These are phyloP conservation scores for Eucalyptus regnans DNA, from an alignment of 345 rosid species.

Conservation along the genomic window DNA sequence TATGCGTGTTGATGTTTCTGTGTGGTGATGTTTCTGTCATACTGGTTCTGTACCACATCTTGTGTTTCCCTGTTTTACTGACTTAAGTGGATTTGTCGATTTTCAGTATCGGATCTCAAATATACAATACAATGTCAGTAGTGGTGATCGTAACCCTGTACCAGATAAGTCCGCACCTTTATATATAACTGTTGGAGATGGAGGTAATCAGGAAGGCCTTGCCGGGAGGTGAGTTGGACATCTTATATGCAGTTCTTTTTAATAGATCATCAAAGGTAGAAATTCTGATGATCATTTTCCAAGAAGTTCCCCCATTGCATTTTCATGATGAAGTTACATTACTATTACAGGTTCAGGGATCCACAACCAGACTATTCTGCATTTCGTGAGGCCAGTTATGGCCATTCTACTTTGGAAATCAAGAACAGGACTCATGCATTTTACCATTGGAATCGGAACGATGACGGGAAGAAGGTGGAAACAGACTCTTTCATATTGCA, in stretches of 20 bases:
- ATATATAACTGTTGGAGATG: conserved; percentile 82
- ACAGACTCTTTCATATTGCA: conserved; percentile 44
- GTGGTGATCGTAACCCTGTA: conserved; percentile 40
- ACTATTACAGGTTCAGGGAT: conserved; percentile 37
- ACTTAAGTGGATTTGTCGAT: neutral
- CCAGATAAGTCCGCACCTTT: conserved; percentile 69
- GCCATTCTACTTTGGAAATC: conserved; percentile 77
- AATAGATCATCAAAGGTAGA: neutral
- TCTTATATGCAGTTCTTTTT: neutral
- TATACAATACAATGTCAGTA: conserved; percentile 49
- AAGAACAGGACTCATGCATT: conserved; percentile 74
- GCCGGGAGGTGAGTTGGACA: conserved; percentile 34
- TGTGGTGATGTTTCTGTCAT: neutral
- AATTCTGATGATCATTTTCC: neutral
- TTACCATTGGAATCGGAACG: conserved; percentile 83
- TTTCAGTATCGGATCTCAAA: conserved; percentile 77
- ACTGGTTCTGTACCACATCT: neutral
- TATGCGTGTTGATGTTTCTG: no score
- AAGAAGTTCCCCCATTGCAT: neutral
- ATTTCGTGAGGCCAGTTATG: conserved; percentile 87
- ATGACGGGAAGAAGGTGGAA: conserved; percentile 57
- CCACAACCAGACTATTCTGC: conserved; percentile 92
- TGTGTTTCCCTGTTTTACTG: neutral
- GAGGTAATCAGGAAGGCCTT: conserved; percentile 89
- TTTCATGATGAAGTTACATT: neutral